Evolutionary conservation across 176 grass and related monocot species (phyloP).

Genomic region (sorghum (Sorghum bicolor)): Sorghum_bicolor_NCBIv3 NC_012870.2:6528001-6528500

Average conservation of each 20-base stretch:
- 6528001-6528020: background rate
- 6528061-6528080: background rate
- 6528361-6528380: background rate
- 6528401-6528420: background rate
- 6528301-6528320: background rate
- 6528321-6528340: background rate
- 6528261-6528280: conserved; percentile 26
- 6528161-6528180: conserved; percentile 54
- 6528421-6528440: background rate
- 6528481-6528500: background rate
- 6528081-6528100: conserved; percentile 16
- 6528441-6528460: background rate
- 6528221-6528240: conserved; percentile 32
- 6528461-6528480: background rate
- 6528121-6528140: conserved; percentile 59
- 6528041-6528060: background rate
- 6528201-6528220: conserved; percentile 56
- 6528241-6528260: background rate
- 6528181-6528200: conserved; percentile 69
- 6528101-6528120: conserved; percentile 54
- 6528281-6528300: background rate
- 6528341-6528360: background rate
- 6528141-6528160: conserved; percentile 48
- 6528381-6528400: background rate
- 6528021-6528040: conserved; percentile 15